A percentile compares a stretch with the other conserved stretches of the same genome.
These are phyloP conservation scores for Cytospora piceae DNA, from an alignment of 2,329 filamentous ascomycete species.

Conservation along the genomic window DNA sequence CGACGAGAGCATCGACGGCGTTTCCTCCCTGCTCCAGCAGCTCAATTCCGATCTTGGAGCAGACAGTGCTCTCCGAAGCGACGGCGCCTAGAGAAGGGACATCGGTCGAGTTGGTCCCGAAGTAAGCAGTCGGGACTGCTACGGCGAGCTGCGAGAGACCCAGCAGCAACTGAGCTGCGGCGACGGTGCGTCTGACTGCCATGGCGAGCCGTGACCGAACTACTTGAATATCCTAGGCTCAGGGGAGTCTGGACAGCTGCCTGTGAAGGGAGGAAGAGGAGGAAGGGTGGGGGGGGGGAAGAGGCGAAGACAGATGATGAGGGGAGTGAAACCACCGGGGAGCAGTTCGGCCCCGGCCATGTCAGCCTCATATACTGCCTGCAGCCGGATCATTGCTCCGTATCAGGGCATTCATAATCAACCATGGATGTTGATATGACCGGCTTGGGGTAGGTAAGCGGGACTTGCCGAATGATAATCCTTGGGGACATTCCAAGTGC, in stretches of 20 bases:
- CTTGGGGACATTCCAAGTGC: too few species aligned
- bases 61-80: conserved; percentile 62
- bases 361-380: not conserved
- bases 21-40: conserved; percentile 64
- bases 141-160: conserved; percentile 40
- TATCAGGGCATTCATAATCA: too few species aligned
- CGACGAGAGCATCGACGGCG: conserved; percentile 68
- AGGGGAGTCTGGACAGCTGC: not conserved
- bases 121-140: conserved; percentile 33
- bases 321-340: not conserved
- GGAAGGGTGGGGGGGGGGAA: not conserved
- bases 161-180: conserved; percentile 19
- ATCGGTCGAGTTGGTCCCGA: conserved; percentile 25
- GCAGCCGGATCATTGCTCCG: too few species aligned
- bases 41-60: conserved; percentile 61
- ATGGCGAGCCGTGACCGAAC: conserved; percentile 14
- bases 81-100: conserved; percentile 55
- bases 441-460: too few species aligned
- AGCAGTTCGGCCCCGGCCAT: not conserved
- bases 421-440: too few species aligned
- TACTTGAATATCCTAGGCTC: not conserved
- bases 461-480: too few species aligned
- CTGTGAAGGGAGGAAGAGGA: not conserved
- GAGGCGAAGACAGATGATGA: not conserved
- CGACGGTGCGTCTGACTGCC: conserved; percentile 14